Conservation (phyloP, 495 filamentous ascomycete genomes). For the Penicillium mononematosum region DNA sequence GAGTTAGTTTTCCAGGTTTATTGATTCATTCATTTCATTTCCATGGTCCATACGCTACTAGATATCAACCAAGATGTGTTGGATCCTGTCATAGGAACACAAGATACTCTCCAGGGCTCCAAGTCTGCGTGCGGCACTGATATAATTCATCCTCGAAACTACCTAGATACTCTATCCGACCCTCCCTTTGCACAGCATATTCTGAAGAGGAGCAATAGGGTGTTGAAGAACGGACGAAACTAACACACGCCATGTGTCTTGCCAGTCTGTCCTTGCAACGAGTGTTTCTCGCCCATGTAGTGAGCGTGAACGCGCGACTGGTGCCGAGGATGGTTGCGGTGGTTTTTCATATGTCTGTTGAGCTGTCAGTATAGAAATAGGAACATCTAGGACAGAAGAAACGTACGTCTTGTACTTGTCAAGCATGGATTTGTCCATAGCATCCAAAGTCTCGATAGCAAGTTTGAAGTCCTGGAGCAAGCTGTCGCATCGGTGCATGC, state of each 20-base stretch:
- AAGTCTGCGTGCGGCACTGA: neutral
- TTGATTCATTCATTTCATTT: neutral
- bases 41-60: neutral
- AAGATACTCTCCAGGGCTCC: too few relatives aligned
- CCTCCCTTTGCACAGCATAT: neutral
- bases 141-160: neutral
- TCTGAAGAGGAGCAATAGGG: neutral
- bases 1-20: neutral
- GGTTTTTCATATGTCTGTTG: conserved; percentile 52
- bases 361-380: conserved; percentile 10
- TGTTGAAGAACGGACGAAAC: neutral
- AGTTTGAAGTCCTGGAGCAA: conserved; percentile 72
- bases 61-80: neutral
- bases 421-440: conserved; percentile 70
- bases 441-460: conserved; percentile 62
- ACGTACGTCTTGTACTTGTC: conserved; percentile 62
- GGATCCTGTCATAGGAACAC: neutral
- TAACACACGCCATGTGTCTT: conserved; percentile 88
- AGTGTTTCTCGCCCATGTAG: conserved; percentile 76
- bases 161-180: neutral
- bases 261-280: conserved; percentile 79
- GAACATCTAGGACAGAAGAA: neutral
- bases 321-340: conserved; percentile 55
- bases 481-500: conserved; percentile 67
- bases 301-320: conserved; percentile 60